A percentile compares a stretch with the other conserved stretches of the same genome.
Conservation (phyloP, 75 land plant species). For the Selaginella tamariscina region DNA sequence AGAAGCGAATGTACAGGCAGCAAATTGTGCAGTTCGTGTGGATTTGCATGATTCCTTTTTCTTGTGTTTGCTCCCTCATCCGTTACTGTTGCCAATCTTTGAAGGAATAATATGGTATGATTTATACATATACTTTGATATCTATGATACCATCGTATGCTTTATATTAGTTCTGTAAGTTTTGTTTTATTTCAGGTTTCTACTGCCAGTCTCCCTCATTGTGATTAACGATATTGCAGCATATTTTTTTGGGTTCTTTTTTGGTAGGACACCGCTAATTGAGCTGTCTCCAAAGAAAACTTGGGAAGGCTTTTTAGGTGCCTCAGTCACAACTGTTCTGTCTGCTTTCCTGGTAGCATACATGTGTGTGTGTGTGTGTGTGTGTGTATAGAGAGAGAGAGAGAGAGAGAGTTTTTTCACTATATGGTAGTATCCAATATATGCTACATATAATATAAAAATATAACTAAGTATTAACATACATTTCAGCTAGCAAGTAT, state of each 20-base stretch:
- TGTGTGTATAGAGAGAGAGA: too few relatives aligned
- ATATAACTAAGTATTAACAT: too few relatives aligned
- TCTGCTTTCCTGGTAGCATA: slow-evolving; percentile 87
- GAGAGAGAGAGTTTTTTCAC: not conserved
- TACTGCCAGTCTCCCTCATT: slow-evolving; percentile 82
- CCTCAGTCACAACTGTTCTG: slow-evolving; percentile 66
- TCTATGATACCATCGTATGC: not conserved
- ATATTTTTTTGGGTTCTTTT: slow-evolving; percentile 80
- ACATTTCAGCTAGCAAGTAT: slow-evolving; percentile 83
- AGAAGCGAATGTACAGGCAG: slow-evolving; percentile 81
- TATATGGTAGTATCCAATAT: not conserved
- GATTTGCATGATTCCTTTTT: slow-evolving; percentile 96
- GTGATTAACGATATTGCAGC: slow-evolving; percentile 90
- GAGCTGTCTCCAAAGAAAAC: slow-evolving; percentile 95
- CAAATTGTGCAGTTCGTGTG: slow-evolving; percentile 95
- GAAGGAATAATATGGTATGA: slow-evolving; percentile 90
- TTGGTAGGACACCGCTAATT: slow-evolving; percentile 83
- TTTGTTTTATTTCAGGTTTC: slow-evolving; percentile 42
- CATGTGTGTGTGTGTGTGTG: too few relatives aligned
- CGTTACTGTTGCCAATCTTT: slow-evolving; percentile 86
- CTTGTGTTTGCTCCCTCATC: slow-evolving; percentile 92
- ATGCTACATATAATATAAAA: too few relatives aligned
- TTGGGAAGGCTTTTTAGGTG: slow-evolving; percentile 97
- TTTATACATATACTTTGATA: not conserved
- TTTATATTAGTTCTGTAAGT: not conserved